Conservation (phyloP, 1,284 basidiomycete species). For the Cronartium quercuum region DNA sequence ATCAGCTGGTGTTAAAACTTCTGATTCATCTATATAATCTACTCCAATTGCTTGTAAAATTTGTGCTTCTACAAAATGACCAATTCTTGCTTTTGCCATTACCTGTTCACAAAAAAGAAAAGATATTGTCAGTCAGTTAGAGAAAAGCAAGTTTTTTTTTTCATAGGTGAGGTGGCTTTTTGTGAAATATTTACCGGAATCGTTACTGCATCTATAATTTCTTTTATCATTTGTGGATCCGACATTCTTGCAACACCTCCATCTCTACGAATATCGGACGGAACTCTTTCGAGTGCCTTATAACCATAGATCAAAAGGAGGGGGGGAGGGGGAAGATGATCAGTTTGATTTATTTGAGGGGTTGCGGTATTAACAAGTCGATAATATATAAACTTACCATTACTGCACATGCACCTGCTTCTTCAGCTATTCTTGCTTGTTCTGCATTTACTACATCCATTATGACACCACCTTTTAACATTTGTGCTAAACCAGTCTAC, state of each 20-base stretch:
- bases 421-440: slow-evolving; percentile 91
- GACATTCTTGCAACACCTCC: slow-evolving; percentile 91
- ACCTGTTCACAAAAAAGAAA: slow-evolving; percentile 67
- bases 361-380: not conserved
- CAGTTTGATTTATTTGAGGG: not conserved
- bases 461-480: slow-evolving; percentile 52
- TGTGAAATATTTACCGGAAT: slow-evolving; percentile 41
- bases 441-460: slow-evolving; percentile 62
- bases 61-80: slow-evolving; percentile 94
- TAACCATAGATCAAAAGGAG: not conserved
- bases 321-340: not conserved
- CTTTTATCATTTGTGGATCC: slow-evolving; percentile 94
- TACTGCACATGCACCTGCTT: slow-evolving; percentile 94
- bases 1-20: slow-evolving; percentile 90
- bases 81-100: slow-evolving; percentile 92
- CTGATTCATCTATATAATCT: slow-evolving; percentile 91
- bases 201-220: slow-evolving; percentile 64
- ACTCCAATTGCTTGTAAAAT: slow-evolving; percentile 90
- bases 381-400: slow-evolving; percentile 61
- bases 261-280: slow-evolving; percentile 83
- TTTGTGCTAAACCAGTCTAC: slow-evolving; percentile 48
- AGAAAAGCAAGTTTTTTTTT: not conserved
- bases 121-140: slow-evolving; percentile 47
- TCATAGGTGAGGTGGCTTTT: slow-evolving; percentile 51
- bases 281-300: slow-evolving; percentile 67